Evolutionary conservation across 768 basidiomycete species (phyloP).

Genomic region (Agaricus subrufescens): DNA sequence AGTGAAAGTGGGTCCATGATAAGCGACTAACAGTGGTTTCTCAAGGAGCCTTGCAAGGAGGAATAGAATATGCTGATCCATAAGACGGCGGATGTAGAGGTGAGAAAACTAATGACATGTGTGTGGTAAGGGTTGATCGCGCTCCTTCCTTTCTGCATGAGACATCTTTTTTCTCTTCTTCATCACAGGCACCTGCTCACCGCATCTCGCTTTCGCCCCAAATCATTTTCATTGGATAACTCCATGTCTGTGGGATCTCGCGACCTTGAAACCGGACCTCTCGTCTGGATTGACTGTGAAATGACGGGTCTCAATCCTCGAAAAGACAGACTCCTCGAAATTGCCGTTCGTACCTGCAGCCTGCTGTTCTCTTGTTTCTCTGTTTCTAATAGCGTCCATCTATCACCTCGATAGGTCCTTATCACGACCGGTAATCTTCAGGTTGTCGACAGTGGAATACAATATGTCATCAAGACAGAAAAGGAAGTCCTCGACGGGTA

Average conservation of each 20-base stretch:
- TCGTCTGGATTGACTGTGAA: slow-evolving; percentile 87
- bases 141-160: neutral
- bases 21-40: neutral
- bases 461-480: slow-evolving; percentile 71
- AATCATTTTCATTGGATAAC: slow-evolving; percentile 3
- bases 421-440: slow-evolving; percentile 86
- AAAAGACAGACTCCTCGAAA: slow-evolving; percentile 73
- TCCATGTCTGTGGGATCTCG: slow-evolving; percentile 15
- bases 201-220: neutral
- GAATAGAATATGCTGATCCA: neutral
- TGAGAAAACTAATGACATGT: neutral
- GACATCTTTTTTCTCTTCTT: neutral
- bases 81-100: neutral
- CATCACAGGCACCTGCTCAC: neutral
- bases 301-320: slow-evolving; percentile 75
- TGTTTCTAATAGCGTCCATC: neutral
- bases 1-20: neutral
- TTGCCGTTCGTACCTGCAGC: slow-evolving; percentile 46
- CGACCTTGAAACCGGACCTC: slow-evolving; percentile 51
- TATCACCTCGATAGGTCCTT: slow-evolving; percentile 48
- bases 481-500: slow-evolving; percentile 68
- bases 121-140: neutral
- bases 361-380: neutral
- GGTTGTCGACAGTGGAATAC: slow-evolving; percentile 74
- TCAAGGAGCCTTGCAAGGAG: neutral